Base-by-base conservation (phyloP, 2,329 filamentous ascomycete genomes). In the Periconia sp. region DNA sequence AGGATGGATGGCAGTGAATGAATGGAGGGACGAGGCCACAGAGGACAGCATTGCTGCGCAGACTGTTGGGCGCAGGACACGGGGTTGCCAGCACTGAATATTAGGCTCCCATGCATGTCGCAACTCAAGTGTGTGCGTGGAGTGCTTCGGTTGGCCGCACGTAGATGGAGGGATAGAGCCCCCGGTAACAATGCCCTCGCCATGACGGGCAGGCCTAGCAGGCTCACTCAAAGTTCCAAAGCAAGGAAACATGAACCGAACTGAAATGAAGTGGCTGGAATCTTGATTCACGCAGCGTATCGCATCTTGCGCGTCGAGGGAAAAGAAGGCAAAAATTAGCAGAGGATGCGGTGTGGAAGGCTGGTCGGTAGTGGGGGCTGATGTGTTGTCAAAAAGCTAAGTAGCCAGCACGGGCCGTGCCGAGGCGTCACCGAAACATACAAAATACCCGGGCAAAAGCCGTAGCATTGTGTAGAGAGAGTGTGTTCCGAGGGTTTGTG, bases 41-140 rank as follows among this genome's bases (percentile, higher is more conserved):
- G 55, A 33, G 19, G 27, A 53, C 44, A 41, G 20, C 49, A n/a
- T n/a, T n/a, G 54, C 47, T 54, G 50, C 53, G 55, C 49, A 47
- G 48, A 49, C 52, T 44, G 55, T 55, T 64, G 62, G 60, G 58
- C 59, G 58, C 57, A 60, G 58, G 52, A 57, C 59, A 41, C 57
- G 57, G 54, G 45, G 55, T 17, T 55, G 64, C 52, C 49, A 50
- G 57, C 41, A 45, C 56, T 60, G 49, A 60, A 3, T 59, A 62
- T 64, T 59, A 59, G 58, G 58, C 61, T 44, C 57, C 48, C 47
- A 61, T 72, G 69, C 69, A 66, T 47, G 58, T 50, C 44, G 42
- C 52, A 45, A 47, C 60, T 62, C 56, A 64, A 63, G 64, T 47
- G 62, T 54, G 60, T 65, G 65, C 70, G 71, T 71, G 65, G 63